Evolutionary conservation across 441 rosid species (phyloP).

Genomic region (Metrosideros polymorpha): DNA sequence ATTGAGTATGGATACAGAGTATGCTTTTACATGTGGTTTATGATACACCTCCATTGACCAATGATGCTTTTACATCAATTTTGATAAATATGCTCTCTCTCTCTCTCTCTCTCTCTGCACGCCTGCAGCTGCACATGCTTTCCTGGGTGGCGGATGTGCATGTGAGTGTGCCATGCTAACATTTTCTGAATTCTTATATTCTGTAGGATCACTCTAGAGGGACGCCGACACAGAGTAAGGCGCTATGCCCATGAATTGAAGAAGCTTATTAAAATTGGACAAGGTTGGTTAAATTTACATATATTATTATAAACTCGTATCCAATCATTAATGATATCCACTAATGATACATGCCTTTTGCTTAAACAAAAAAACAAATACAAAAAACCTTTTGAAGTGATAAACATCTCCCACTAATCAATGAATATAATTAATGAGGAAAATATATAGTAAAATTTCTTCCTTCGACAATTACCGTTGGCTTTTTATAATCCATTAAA

Average conservation of each 20-base stretch:
- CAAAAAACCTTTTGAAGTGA: not conserved
- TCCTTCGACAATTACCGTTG: not conserved
- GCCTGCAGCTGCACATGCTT: not conserved
- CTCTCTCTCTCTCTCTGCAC: not conserved
- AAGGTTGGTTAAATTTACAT: slow-evolving; percentile 25
- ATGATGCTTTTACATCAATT: not conserved
- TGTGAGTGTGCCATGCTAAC: not conserved
- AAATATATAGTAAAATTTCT: not conserved
- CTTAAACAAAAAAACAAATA: not conserved
- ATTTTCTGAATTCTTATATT: slow-evolving; percentile 4
- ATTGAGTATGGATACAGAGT: slow-evolving; percentile 75
- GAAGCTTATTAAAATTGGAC: slow-evolving; percentile 81
- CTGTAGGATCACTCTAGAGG: slow-evolving; percentile 78
- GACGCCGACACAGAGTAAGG: slow-evolving; percentile 88
- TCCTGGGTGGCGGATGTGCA: not conserved
- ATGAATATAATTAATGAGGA: not conserved
- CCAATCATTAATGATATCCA: not conserved
- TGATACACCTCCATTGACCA: not conserved
- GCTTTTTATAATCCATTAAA: not conserved
- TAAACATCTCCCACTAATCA: not conserved
- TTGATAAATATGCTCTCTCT: not conserved
- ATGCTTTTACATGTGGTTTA: slow-evolving; percentile 22
- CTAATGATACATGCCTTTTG: not conserved
- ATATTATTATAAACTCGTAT: not conserved
- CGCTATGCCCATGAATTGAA: slow-evolving; percentile 78